Base-by-base conservation (phyloP, 805 yeast genomes). In the Yarrowia keelungensis region DNA sequence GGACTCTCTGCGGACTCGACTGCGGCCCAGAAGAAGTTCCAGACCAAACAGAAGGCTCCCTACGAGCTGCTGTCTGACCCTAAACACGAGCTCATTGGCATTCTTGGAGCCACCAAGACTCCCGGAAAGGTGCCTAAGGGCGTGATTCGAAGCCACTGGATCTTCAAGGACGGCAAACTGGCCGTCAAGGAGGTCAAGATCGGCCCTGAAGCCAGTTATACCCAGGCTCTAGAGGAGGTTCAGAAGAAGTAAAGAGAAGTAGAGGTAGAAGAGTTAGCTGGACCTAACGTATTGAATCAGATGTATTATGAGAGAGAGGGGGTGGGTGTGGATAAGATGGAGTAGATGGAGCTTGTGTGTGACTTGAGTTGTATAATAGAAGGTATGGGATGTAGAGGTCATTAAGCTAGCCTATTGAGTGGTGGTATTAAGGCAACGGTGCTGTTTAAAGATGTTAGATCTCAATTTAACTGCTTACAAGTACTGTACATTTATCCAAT, bases 1-100 rank as follows among this genome's bases (percentile, higher is more conserved):
- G 99, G 99, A 0, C 77, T 94, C 62, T 89, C 96, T 74, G 88
- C 94, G 4, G 99, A 94, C 76, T 74, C 87, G n/a, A 88, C 90
- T 38, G 84, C 85, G 71, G 84, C 97, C 9, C 98, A 94, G 79
- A 84, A 86, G 78, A 86, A 80, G 61, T 94, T 94, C 75, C 85
- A 89, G 70, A 80, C 81, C 12, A 93, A 91, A 76, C 93, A 91
- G 71, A 81, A 82, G 5, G 84, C 93, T 76, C 89, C 89, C 68
- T 95, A 87, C 74, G 87, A 86, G 69, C 82, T 94, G 73, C 80
- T 95, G 71, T 83, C 89, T 71, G 99, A 94, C 77, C 92, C 97
- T 2, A 74, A 84, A 51, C 86, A 84, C 75, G 82, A 86, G 72
- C 81, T 94, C 70, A 86, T 95, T 73, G 88, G 87, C 0, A 76